Evolutionary conservation across 2,329 filamentous ascomycete genomes (phyloP).

Genomic region (Phialophora macrospora): DNA sequence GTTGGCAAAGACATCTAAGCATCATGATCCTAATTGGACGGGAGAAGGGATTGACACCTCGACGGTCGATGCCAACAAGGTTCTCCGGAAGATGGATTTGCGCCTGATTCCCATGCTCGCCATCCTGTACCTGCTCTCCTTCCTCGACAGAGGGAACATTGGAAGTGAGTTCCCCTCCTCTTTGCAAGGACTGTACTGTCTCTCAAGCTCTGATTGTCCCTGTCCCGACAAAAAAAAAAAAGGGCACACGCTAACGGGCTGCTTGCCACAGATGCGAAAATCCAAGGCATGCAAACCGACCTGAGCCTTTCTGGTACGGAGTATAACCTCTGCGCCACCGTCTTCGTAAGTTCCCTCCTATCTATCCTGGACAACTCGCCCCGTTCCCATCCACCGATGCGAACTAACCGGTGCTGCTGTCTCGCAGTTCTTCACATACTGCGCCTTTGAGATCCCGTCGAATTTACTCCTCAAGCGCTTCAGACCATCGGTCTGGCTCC

Average conservation of each 20-base stretch:
- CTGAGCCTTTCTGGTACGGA: slow-evolving; percentile 49
- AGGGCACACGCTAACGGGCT: background rate
- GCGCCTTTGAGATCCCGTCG: slow-evolving; percentile 64
- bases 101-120: slow-evolving; percentile 50
- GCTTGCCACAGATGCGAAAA: slow-evolving; percentile 59
- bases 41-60: slow-evolving; percentile 30
- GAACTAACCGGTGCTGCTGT: background rate
- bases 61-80: slow-evolving; percentile 24
- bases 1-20: slow-evolving; percentile 16
- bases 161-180: slow-evolving; percentile 51
- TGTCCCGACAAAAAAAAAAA: background rate
- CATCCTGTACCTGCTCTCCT: slow-evolving; percentile 70
- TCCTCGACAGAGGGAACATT: slow-evolving; percentile 68
- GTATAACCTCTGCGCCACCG: slow-evolving; percentile 55
- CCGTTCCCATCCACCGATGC: background rate
- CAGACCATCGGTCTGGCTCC: slow-evolving; percentile 38
- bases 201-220: background rate
- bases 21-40: slow-evolving; percentile 32
- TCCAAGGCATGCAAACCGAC: slow-evolving; percentile 67
- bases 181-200: background rate
- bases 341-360: slow-evolving; percentile 54
- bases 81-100: slow-evolving; percentile 45
- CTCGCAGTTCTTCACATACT: slow-evolving; percentile 58
- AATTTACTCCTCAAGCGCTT: slow-evolving; percentile 64
- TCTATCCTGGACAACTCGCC: background rate